Conservation (phyloP, 2,329 filamentous ascomycete species). For the Cladosporium sp. region DNA sequence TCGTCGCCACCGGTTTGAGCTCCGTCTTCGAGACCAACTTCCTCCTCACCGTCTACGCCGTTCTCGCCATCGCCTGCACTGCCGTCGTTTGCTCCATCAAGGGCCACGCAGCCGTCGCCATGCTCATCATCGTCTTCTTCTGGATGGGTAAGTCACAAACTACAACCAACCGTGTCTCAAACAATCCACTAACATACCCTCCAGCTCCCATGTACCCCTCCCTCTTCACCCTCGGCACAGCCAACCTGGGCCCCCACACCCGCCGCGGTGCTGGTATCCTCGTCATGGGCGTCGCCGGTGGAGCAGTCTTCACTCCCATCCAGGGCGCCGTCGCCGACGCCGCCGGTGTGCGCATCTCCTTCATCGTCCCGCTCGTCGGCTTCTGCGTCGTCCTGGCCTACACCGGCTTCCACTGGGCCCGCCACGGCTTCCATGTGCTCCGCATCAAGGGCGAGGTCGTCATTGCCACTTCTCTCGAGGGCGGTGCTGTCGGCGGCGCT, state of each 20-base stretch:
- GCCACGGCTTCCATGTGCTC: slow-evolving; percentile 30
- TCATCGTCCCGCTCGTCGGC: slow-evolving; percentile 41
- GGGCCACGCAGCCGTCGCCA: slow-evolving; percentile 29
- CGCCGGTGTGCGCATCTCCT: slow-evolving; percentile 38
- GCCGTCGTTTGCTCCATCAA: slow-evolving; percentile 30
- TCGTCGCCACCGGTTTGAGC: slow-evolving; percentile 34
- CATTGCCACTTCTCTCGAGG: slow-evolving; percentile 27
- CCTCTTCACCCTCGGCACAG: slow-evolving; percentile 37
- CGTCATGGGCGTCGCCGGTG: slow-evolving; percentile 35
- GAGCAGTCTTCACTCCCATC: slow-evolving; percentile 34
- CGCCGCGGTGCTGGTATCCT: slow-evolving; percentile 38
- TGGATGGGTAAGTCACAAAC: slow-evolving; percentile 25
- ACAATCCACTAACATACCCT: background rate
- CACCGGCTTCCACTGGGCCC: slow-evolving; percentile 30
- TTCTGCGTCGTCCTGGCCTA: slow-evolving; percentile 39
- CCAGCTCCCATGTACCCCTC: slow-evolving; percentile 33
- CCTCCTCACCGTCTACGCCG: slow-evolving; percentile 31
- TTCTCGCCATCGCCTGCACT: slow-evolving; percentile 31
- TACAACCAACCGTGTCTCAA: background rate
- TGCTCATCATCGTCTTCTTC: slow-evolving; percentile 36
- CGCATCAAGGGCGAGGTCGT: slow-evolving; percentile 29
- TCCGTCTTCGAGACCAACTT: slow-evolving; percentile 34
- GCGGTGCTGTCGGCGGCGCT: slow-evolving; percentile 31
- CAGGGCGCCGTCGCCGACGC: slow-evolving; percentile 37
- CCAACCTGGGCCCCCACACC: slow-evolving; percentile 36